Percentiles rank a stretch among this genome's conserved stretches.
Evolutionary conservation across 805 yeast species (phyloP).

Genomic region (Metschnikowia baotianmanensis): DNA sequence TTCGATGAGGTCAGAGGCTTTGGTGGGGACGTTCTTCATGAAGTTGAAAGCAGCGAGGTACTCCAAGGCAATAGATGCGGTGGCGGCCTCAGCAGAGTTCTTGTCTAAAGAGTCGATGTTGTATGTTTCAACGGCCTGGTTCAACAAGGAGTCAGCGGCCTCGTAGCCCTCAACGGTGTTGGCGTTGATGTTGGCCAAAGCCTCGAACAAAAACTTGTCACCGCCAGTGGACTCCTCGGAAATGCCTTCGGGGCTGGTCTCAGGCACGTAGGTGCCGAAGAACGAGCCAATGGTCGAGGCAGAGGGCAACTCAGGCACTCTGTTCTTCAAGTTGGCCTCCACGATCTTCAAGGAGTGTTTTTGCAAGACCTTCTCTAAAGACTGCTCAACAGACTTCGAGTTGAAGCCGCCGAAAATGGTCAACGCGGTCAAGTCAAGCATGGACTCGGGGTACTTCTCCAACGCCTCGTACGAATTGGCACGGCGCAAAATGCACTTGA

Average conservation of each 20-base stretch:
- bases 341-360: constrained; percentile 75
- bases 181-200: constrained; percentile 51
- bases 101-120: constrained; percentile 30
- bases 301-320: constrained; percentile 66
- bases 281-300: constrained; percentile 82
- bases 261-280: constrained; percentile 77
- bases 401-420: constrained; percentile 82
- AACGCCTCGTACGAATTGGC: constrained; percentile 87
- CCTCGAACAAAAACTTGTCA: constrained; percentile 63
- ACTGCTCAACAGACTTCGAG: constrained; percentile 71
- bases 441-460: constrained; percentile 77
- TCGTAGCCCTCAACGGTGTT: constrained; percentile 60
- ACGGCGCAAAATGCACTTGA: constrained; percentile 90
- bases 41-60: constrained; percentile 80
- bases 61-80: constrained; percentile 73
- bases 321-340: constrained; percentile 52
- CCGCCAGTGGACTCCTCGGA: constrained; percentile 55
- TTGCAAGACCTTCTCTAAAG: constrained; percentile 83
- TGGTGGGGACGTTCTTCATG: constrained; percentile 68
- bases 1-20: constrained; percentile 62
- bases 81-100: constrained; percentile 38
- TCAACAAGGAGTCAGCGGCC: constrained; percentile 55
- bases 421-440: constrained; percentile 87
- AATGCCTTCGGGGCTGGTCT: constrained; percentile 48
- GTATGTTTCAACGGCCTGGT: constrained; percentile 56